Evolutionary conservation across 306 rosid genomes (phyloP), one percentile per base, ranked within the genome.

Genomic region (Rosa lucieae): DNA sequence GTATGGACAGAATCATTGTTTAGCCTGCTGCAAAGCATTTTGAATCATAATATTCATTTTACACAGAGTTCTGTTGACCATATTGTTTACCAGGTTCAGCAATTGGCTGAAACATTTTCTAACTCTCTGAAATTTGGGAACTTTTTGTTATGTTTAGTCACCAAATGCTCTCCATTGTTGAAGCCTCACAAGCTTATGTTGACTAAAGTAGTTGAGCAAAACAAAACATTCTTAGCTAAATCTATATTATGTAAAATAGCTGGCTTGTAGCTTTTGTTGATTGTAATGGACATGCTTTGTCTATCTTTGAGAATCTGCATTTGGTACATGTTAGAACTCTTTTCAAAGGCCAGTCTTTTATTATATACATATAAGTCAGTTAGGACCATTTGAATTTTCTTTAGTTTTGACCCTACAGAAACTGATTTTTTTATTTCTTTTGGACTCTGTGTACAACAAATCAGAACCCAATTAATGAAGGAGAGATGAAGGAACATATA

Each of bases 1-100:
- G 81, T 86, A 77, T 86, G 86, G 84, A 80, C 84, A 23, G 82
- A 86, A 83, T 80, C 89, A 43, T 67, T 74, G 52, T 86, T 86
- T 86, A 80, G 58, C 77, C 78, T 86, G 46, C 76, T 86, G 53
- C 86, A 80, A 51, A 80, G 58, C 75, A 79, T 80, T 51, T 83
- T 86, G 49, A 83, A 80, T 80, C 85, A 77, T 77, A 77, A 83
- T 80, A 77, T 83, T 43, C 58, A 69, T 55, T 77, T 77, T 40
- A 80, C 89, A n/a, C 70, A 80, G 72, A 81, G 74, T 74, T 86
- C 85, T n/a, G 80, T 80, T 82, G 82, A 80, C 40, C 84, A 68
- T 35, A 77, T 86, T 73, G 78, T 86, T 65, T 49, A 80, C 78
- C 84, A 79, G 62, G 84, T 77, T 76, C 84, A 74, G 66, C 82